A percentile compares a stretch with the other conserved stretches of the same genome.
These are phyloP conservation scores for Plantago lanceolata DNA, from an alignment of 305 asterid species.

Conservation along the genomic window DNA sequence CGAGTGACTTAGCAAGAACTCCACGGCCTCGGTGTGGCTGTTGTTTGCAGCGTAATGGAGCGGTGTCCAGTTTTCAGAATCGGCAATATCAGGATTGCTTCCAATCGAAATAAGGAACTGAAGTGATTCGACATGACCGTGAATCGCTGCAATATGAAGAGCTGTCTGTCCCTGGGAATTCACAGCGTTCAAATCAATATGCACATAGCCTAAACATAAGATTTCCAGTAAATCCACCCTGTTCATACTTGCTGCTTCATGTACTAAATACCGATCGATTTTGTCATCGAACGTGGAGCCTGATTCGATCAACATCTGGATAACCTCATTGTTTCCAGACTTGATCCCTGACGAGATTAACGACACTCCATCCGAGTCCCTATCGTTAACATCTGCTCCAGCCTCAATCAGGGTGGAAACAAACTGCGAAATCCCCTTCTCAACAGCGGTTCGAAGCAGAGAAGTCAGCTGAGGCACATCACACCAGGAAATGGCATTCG, in stretches of 20 bases:
- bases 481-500: slow-evolving; percentile 45
- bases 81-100: slow-evolving; percentile 33
- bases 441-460: slow-evolving; percentile 41
- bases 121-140: slow-evolving; percentile 44
- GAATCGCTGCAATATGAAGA: slow-evolving; percentile 48
- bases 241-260: slow-evolving; percentile 38
- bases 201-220: slow-evolving; percentile 38
- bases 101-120: slow-evolving; percentile 52
- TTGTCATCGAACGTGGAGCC: slow-evolving; percentile 35
- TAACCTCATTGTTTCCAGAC: slow-evolving; percentile 37
- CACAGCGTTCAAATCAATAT: slow-evolving; percentile 42
- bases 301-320: slow-evolving; percentile 39
- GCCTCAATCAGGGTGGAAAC: slow-evolving; percentile 48
- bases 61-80: slow-evolving; percentile 44
- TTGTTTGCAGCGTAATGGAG: slow-evolving; percentile 50
- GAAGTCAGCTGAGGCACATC: slow-evolving; percentile 39
- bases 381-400: slow-evolving; percentile 50
- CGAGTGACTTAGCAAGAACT: slow-evolving; percentile 33
- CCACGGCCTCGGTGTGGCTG: slow-evolving; percentile 39
- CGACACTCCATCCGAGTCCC: slow-evolving; percentile 29
- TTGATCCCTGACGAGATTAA: slow-evolving; percentile 41
- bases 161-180: slow-evolving; percentile 46
- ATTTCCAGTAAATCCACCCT: slow-evolving; percentile 50
- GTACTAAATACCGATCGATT: slow-evolving; percentile 38
- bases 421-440: slow-evolving; percentile 32